Percentiles rank a stretch among this genome's conserved stretches.
Conservation (phyloP, 2,329 filamentous ascomycete species). For the Calonectria pauciramosa region DNA sequence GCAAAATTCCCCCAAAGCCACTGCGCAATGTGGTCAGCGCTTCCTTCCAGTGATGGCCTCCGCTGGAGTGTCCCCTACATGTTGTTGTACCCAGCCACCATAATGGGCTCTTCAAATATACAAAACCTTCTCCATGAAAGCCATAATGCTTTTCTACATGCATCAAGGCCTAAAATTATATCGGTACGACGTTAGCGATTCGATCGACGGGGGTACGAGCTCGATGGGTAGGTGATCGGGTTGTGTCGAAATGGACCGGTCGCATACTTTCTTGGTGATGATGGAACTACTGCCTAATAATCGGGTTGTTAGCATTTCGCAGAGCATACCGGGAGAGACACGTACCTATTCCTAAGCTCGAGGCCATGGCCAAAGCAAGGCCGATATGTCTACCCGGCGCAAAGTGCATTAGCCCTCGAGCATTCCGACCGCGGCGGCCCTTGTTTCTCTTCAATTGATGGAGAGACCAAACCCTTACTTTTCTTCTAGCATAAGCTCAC, state of each 20-base stretch:
- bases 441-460: neutral
- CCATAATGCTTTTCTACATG: neutral
- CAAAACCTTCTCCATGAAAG: neutral
- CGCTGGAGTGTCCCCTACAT: neutral
- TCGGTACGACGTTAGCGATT: neutral
- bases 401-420: neutral
- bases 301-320: neutral
- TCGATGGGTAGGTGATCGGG: neutral
- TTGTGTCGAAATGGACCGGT: neutral
- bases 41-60: no score
- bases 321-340: neutral
- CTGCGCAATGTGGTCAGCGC: neutral
- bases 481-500: neutral
- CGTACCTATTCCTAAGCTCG: slow-evolving; percentile 10
- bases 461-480: neutral
- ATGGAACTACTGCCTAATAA: neutral
- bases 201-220: neutral
- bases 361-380: slow-evolving; percentile 2
- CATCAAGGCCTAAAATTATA: neutral
- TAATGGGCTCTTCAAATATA: slow-evolving; percentile 10
- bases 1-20: slow-evolving; percentile 14
- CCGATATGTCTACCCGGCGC: neutral
- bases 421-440: no score
- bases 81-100: slow-evolving; percentile 11
- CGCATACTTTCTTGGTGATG: slow-evolving; percentile 8